Evolutionary conservation across 148 eudicot genomes (phyloP).

Genomic region (Selenicereus undatus): DNA sequence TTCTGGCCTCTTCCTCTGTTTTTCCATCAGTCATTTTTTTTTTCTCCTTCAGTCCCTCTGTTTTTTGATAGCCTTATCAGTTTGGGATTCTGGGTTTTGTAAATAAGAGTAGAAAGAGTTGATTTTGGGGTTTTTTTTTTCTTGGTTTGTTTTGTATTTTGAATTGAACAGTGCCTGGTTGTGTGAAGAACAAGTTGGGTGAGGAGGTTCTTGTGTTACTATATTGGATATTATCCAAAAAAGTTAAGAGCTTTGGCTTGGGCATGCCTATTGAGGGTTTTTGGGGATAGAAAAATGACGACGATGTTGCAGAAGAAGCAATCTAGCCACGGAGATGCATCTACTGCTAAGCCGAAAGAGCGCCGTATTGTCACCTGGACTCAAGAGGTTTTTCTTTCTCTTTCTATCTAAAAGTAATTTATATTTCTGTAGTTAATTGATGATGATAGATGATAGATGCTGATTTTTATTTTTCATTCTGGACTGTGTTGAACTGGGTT

Average conservation of each 20-base stretch:
- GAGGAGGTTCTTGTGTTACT: neutral
- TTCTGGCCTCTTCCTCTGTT: neutral
- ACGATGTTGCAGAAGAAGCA: conserved; percentile 38
- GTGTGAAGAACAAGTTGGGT: neutral
- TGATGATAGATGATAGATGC: neutral
- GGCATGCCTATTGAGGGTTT: conserved; percentile 27
- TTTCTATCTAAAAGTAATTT: conserved; percentile 5
- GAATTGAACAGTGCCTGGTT: conserved; percentile 22
- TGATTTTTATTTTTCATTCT: neutral
- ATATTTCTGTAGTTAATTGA: neutral
- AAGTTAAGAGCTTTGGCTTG: conserved; percentile 3
- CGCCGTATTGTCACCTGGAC: conserved; percentile 94
- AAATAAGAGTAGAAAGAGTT: neutral
- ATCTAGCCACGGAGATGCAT: conserved; percentile 21
- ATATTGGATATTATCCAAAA: neutral
- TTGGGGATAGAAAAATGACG: conserved; percentile 6
- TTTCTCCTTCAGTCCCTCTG: neutral
- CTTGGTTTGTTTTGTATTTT: conserved; percentile 1
- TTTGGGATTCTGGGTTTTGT: neutral
- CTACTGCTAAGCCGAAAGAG: conserved; percentile 40
- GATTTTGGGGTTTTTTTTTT: neutral
- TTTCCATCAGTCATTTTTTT: neutral
- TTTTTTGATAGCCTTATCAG: neutral
- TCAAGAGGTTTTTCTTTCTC: conserved; percentile 51
- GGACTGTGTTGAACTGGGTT: conserved; percentile 12